phyloP scores from a whole-genome alignment of 1,284 basidiomycete species.

The Austroboletus olivaceoglutinosus region DNA sequence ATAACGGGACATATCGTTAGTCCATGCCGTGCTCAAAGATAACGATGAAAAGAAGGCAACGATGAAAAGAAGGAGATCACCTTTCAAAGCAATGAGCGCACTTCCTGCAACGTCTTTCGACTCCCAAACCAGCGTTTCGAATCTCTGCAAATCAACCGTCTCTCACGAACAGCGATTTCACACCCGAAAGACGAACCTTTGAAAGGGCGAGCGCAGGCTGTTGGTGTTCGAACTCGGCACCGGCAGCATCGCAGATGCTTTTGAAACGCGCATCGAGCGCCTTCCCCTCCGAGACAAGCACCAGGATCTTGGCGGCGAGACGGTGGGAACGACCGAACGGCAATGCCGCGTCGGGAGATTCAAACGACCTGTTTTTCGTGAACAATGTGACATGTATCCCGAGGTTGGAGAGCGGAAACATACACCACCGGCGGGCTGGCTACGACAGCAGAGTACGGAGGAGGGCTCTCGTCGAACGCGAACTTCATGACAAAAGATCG shows the following conservation, averaged over 20 bases:
- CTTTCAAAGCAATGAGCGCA: slow-evolving; percentile 17
- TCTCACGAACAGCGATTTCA: background rate
- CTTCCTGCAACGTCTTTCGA: slow-evolving; percentile 16
- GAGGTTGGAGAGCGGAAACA: background rate
- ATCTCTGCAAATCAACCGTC: slow-evolving; percentile 5
- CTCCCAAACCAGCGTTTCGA: slow-evolving; percentile 18
- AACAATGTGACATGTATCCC: too few relatives aligned
- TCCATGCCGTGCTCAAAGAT: background rate
- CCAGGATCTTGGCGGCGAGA: slow-evolving; percentile 4
- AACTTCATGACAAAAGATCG: background rate
- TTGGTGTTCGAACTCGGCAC: slow-evolving; percentile 9
- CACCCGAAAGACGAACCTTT: slow-evolving; percentile 6
- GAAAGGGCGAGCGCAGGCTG: slow-evolving; percentile 5
- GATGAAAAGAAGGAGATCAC: background rate
- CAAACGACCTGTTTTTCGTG: background rate
- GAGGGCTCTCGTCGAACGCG: slow-evolving; percentile 15
- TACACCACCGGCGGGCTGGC: background rate
- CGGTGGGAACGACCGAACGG: slow-evolving; percentile 14
- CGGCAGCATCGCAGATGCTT: slow-evolving; percentile 9
- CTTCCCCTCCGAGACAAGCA: slow-evolving; percentile 15
- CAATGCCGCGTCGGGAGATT: background rate
- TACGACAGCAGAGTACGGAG: slow-evolving; percentile 16
- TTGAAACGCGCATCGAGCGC: slow-evolving; percentile 16
- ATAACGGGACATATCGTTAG: too few relatives aligned
- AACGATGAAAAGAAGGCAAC: background rate